Evolutionary conservation across 257 asterid species (phyloP).

Genomic region (Solanum rostratum): DNA sequence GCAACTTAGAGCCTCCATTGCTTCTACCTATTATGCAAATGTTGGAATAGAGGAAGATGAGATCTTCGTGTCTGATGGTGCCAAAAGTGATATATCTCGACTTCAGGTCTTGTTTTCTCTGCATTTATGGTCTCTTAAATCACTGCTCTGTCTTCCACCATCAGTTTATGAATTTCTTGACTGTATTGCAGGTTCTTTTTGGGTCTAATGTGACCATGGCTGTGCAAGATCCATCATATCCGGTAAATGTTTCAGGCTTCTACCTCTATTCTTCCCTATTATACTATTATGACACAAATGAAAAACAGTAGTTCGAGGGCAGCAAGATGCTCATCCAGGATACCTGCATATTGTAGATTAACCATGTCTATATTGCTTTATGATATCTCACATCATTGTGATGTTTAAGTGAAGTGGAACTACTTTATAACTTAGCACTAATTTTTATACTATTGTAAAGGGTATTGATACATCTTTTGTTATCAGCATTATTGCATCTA

Average conservation of each 20-base stretch:
- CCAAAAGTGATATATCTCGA: conserved; percentile 96
- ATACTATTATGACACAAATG: not conserved
- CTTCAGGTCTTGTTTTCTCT: conserved; percentile 52
- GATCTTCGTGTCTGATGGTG: conserved; percentile 96
- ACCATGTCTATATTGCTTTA: not conserved
- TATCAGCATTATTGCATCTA: not conserved
- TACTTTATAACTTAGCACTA: not conserved
- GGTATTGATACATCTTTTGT: not conserved
- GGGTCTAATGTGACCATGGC: conserved; percentile 90
- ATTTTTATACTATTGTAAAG: not conserved
- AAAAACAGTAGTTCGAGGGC: not conserved
- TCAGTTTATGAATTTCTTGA: not conserved
- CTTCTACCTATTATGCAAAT: conserved; percentile 66
- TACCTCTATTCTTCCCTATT: not conserved
- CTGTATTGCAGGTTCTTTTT: conserved; percentile 64
- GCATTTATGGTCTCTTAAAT: not conserved
- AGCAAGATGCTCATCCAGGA: not conserved
- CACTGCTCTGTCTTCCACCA: not conserved
- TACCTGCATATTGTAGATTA: not conserved
- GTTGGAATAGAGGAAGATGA: conserved; percentile 85
- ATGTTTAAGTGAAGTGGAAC: not conserved
- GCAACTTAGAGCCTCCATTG: conserved; percentile 86
- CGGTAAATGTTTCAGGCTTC: conserved; percentile 35
- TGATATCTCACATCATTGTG: not conserved
- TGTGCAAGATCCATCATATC: conserved; percentile 98